Percentiles rank a stretch among this genome's conserved stretches.
Conservation (phyloP, 1,284 basidiomycete genomes). For the Ustilago shanxiensis region DNA sequence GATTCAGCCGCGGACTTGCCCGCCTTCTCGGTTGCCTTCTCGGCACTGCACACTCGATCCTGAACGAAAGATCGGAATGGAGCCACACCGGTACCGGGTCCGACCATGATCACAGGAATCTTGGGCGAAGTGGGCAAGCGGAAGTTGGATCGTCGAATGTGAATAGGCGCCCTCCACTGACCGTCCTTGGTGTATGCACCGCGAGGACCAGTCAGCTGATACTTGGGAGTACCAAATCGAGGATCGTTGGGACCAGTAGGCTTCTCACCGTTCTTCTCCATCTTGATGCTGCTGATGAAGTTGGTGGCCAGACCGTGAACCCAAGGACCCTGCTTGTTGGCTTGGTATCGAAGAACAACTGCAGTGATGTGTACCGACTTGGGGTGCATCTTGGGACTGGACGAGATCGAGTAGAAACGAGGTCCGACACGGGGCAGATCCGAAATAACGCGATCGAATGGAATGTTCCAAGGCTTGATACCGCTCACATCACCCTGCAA, state of each 20-base stretch:
- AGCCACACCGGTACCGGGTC: slow-evolving; percentile 96
- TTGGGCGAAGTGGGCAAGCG: slow-evolving; percentile 95
- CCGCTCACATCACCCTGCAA: slow-evolving; percentile 75
- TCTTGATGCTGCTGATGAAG: slow-evolving; percentile 74
- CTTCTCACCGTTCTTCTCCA: slow-evolving; percentile 75
- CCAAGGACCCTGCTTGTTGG: slow-evolving; percentile 42
- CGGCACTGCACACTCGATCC: slow-evolving; percentile 93
- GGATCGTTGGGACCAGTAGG: slow-evolving; percentile 61
- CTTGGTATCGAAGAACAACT: slow-evolving; percentile 76
- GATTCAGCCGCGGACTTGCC: slow-evolving; percentile 88
- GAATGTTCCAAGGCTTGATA: slow-evolving; percentile 89
- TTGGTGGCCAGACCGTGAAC: slow-evolving; percentile 68
- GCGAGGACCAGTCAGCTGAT: slow-evolving; percentile 89
- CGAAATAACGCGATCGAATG: slow-evolving; percentile 95
- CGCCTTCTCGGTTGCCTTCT: slow-evolving; percentile 87
- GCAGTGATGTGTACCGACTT: slow-evolving; percentile 92
- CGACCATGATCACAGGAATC: slow-evolving; percentile 98
- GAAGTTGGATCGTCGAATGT: slow-evolving; percentile 95
- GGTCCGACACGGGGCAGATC: slow-evolving; percentile 92
- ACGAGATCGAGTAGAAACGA: slow-evolving; percentile 98
- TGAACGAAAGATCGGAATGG: slow-evolving; percentile 99
- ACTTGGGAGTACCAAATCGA: slow-evolving; percentile 76
- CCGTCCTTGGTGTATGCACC: slow-evolving; percentile 79
- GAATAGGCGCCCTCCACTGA: slow-evolving; percentile 87
- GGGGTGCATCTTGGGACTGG: slow-evolving; percentile 90